phyloP scores from a whole-genome alignment of 306 rosid species.

The barrel medic (Medicago truncatula) region MtrunA17r5.0-ANR NC_053043.1:35691501-35692000 shows the following conservation, averaged over 20 bases:
- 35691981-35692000: constrained; percentile 52
- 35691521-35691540: neutral
- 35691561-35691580: no score
- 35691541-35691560: neutral
- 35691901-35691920: neutral
- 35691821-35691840: constrained; percentile 86
- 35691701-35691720: constrained; percentile 45
- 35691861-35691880: constrained; percentile 74
- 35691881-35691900: constrained; percentile 30
- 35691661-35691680: constrained; percentile 7
- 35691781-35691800: constrained; percentile 77
- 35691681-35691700: constrained; percentile 12
- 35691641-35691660: neutral
- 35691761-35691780: constrained; percentile 71
- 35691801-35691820: constrained; percentile 75
- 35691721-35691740: constrained; percentile 42
- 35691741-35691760: constrained; percentile 69
- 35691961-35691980: constrained; percentile 25
- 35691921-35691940: neutral
- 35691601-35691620: neutral
- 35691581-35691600: neutral
- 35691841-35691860: constrained; percentile 73
- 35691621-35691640: neutral
- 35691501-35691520: neutral
- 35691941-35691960: no score